Evolutionary conservation across 306 rosid species (phyloP).

Genomic region (Bauhinia variegata): DNA sequence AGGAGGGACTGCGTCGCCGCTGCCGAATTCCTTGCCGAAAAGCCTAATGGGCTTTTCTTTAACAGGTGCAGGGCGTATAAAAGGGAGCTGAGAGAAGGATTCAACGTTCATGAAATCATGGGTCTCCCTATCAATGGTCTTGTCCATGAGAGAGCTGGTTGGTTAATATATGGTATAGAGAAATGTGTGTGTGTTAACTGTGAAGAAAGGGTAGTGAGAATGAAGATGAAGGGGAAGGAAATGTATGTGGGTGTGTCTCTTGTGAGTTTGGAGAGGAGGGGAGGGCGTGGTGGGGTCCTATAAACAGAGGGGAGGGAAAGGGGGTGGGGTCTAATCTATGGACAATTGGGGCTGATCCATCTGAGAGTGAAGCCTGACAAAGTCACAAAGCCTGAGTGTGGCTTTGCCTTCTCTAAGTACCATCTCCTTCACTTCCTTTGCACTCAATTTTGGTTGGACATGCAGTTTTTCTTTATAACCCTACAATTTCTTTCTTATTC

Average conservation of each 20-base stretch:
- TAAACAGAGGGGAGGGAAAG: constrained; percentile 50
- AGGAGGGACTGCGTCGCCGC: not conserved
- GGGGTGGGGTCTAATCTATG: constrained; percentile 51
- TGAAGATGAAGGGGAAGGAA: not conserved
- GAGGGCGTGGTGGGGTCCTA: constrained; percentile 57
- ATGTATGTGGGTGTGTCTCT: not conserved
- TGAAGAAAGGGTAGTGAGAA: not conserved
- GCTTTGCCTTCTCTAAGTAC: constrained; percentile 74
- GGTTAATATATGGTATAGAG: no score
- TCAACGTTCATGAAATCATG: constrained; percentile 95
- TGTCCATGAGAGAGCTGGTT: constrained; percentile 76
- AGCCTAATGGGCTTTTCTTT: constrained; percentile 74
- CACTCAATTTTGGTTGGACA: constrained; percentile 36
- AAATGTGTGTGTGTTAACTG: no score
- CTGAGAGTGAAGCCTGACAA: constrained; percentile 83
- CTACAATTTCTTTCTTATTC: not conserved
- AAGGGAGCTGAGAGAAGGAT: constrained; percentile 94
- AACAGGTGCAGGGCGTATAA: constrained; percentile 73
- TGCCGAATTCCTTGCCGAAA: constrained; percentile 77
- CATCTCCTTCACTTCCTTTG: constrained; percentile 39
- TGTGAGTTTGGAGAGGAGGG: constrained; percentile 24
- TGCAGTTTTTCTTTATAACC: constrained; percentile 1
- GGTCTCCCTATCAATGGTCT: constrained; percentile 64
- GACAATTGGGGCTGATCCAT: constrained; percentile 76
- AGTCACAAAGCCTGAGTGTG: constrained; percentile 62